Evolutionary conservation across 2,329 filamentous ascomycete species (phyloP), one percentile per base, ranked within the genome.

Genomic region (Aspergillus fumigatiaffinis): DNA sequence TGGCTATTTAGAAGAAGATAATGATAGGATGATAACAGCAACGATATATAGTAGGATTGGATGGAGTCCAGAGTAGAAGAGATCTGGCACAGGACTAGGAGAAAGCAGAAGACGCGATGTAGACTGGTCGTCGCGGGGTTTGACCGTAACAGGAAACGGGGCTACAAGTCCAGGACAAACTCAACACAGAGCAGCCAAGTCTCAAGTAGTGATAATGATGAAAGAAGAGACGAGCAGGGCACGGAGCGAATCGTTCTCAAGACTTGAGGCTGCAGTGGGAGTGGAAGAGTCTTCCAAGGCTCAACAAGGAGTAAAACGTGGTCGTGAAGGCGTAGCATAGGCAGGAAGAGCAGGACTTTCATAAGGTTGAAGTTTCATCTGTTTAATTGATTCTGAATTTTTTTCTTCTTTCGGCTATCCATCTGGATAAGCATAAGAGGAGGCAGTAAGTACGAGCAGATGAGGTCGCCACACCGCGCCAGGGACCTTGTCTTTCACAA

Each of bases 401-500:
- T 60, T 58, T 55, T 58, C 26, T 63, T 60, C 59, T 60, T 50
- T 64, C 59, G 51, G 59, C 55, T 66, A 62, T 63, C 61, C 62
- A 62, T 59, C 63, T 57, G 55, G 61, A 55, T 51, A 38, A 51
- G 53, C 59, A 60, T 56, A 60, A 60, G 59, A 60, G 51, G 50
- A 54, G 54, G 57, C 55, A 60, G 53, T 63, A 59, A 63, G 53
- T 57, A 66, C 59, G 59, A 58, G 60, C 56, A 64, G 54, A 61
- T 58, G 56, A 56, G 58, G 57, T 64, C 60, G 57, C 60, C 52
- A 59, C 63, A 64, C 60, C 54, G 58, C 61, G 57, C 59, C 62
- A 65, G 59, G 63, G 59, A 65, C 63, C 60, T 59, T 60, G 55
- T 60, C 52, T 64, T 58, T 59, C 55, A 54, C 55, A 52, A 63